Evolutionary conservation across 208 protist genomes (phyloP), one percentile per base, ranked within the genome.

Genomic region (Trypanosoma rangeli): DNA sequence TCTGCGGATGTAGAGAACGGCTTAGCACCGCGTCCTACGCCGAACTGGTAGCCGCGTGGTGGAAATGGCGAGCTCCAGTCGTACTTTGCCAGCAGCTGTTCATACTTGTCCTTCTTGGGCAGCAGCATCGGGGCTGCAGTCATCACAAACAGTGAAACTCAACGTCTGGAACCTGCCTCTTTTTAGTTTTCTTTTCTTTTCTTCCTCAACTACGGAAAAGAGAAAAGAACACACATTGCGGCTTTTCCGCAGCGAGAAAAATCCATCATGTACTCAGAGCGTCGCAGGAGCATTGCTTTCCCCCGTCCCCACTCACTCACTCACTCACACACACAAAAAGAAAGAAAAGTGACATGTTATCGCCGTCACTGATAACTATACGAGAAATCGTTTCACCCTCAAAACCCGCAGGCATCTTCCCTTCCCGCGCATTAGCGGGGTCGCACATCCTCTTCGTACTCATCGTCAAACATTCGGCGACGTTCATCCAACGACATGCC

Each of bases 361-460:
- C 49, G 9, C 16, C 49, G n/a, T 24, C 9, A 5, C 12, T 1
- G n/a, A 53, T 12, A 53, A 53, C 12, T 24, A 53, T 5, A 50
- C 3, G 20, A 50, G 18, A 12, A 46, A 46, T 18, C 15, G 1
- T 18, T 18, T 3, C 8, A 46, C 13, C 42, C 15, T 46, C 42
- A 46, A 58, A 58, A 37, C 54, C 54, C 2, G 18, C 28, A 35
- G 28, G 15, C 54, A 8, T 58, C 7, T 26, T 58, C 26, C 9
- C 54, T 26, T 12, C 28, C 16, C 20, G 3, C 24, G 7, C 15
- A 9, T 59, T 88, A 94, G 8, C 78, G 78, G 9, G 83, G 82
- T 16, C 88, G 78, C n/a, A 94, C 73, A 65, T 94, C 88, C 67
- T 94, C 88, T 50, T 90, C 73, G 70, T 94, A 94, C 58, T 94